Base-by-base conservation (phyloP, 2,329 filamentous ascomycete genomes). In the Zelopaecilomyces penicillatus region DNA sequence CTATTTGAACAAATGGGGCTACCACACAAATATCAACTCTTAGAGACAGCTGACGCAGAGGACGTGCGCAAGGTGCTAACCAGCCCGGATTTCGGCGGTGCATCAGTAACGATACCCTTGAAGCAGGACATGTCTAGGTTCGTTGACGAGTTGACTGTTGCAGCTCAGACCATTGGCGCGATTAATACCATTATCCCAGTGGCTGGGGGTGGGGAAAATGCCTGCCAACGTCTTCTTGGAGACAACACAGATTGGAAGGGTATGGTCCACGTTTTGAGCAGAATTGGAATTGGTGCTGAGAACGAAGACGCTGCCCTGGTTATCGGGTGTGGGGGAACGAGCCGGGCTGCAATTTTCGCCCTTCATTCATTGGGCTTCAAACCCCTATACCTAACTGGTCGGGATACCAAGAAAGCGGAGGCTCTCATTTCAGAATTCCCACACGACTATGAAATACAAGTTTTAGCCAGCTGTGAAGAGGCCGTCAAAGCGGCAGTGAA, bases 241-340 rank as follows among this genome's bases (percentile, higher is more conserved):
- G 86, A 90, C 61, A 98, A 98, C 65, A 98, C 93, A 9, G 93
- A 98, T 68, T 98, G 89, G 85, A 77, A 81, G 57, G 93, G 93
- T 50, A 98, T 98, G 81, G 80, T 85, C 3, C 79, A 85, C 54
- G 83, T 87, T 4, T 76, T 98, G 19, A 79, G 76, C 46, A 78
- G 78, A 36, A 82, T 80, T 2, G 87, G 87, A 6, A 70, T 85
- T 34, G 67, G 68, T 19, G 40, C 50, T 49, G 63, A 53, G 56
- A 61, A 58, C 43, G 43, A 48, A 32, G 19, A 50, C 31, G 50
- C 45, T 36, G 91, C 79, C 28, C 78, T 96, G 52, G 87, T 97
- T 10, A 80, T 98, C 43, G 93, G 93, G 3, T 87, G 88, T 6
- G 93, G 93, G 10, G 93, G 93, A 27, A 98, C 93, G 5, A 87